Conservation (phyloP, 2,329 filamentous ascomycete species). For the Calonectria hawksworthii region DNA sequence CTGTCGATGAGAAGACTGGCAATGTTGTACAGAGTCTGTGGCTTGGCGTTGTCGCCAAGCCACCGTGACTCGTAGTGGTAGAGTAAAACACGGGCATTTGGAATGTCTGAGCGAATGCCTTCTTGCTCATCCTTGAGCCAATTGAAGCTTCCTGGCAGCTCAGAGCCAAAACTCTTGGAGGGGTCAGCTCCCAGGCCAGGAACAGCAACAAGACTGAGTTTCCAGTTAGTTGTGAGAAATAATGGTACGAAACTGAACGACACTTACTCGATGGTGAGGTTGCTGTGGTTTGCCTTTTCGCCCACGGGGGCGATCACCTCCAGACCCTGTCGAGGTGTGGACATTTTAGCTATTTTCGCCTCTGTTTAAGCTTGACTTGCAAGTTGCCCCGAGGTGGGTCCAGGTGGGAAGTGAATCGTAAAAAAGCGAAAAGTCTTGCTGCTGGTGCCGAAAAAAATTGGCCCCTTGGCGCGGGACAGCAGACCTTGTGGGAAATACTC, state of each 20-base stretch:
- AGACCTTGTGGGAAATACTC: neutral
- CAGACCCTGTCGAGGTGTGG: slow-evolving; percentile 13
- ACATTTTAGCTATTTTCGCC: neutral
- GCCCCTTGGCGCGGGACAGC: neutral
- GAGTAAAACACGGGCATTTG: slow-evolving; percentile 15
- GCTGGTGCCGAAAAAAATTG: neutral
- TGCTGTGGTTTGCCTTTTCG: slow-evolving; percentile 1
- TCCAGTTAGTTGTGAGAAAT: neutral
- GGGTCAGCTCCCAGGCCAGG: slow-evolving; percentile 23
- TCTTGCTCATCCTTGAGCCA: slow-evolving; percentile 24
- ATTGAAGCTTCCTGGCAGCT: slow-evolving; percentile 25
- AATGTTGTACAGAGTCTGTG: slow-evolving; percentile 23
- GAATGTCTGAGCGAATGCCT: slow-evolving; percentile 22
- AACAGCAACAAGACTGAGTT: slow-evolving; percentile 9
- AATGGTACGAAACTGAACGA: neutral
- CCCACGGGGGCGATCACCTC: slow-evolving; percentile 10
- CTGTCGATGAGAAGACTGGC: slow-evolving; percentile 24
- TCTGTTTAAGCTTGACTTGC: neutral
- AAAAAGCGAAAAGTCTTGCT: neutral
- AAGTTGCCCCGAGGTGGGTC: neutral
- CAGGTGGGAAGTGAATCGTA: neutral
- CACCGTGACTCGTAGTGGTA: slow-evolving; percentile 26
- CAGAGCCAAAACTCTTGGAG: slow-evolving; percentile 27
- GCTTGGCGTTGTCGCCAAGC: slow-evolving; percentile 22
- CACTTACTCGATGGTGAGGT: slow-evolving; percentile 20